These are phyloP conservation scores for Gnomoniopsis sp. DNA, from an alignment of 2,329 filamentous ascomycete genomes.

Conservation along the genomic window DNA sequence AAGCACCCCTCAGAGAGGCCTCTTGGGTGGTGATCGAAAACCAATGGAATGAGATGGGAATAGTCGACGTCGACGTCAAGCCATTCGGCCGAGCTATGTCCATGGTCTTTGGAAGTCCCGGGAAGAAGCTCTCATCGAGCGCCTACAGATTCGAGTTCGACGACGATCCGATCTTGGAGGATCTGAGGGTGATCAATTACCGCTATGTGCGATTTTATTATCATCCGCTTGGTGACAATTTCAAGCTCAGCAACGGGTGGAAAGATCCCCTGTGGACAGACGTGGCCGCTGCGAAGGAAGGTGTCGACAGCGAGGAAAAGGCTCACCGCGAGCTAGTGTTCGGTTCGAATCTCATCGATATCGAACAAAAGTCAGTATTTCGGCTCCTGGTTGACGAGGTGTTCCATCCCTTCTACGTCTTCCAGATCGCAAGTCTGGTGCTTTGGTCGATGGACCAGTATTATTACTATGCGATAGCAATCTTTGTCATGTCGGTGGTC, in stretches of 20 bases:
- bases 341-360: slow-evolving; percentile 85
- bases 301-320: slow-evolving; percentile 86
- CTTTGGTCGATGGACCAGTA: slow-evolving; percentile 96
- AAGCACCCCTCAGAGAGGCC: slow-evolving; percentile 68
- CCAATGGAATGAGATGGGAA: slow-evolving; percentile 88
- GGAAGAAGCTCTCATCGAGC: slow-evolving; percentile 47
- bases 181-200: slow-evolving; percentile 80
- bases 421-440: slow-evolving; percentile 89
- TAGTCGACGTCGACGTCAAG: slow-evolving; percentile 62
- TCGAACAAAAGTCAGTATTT: slow-evolving; percentile 79
- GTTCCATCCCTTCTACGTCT: slow-evolving; percentile 97
- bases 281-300: slow-evolving; percentile 68
- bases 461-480: slow-evolving; percentile 95
- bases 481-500: slow-evolving; percentile 89
- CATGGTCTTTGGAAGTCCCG: slow-evolving; percentile 63
- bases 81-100: slow-evolving; percentile 54
- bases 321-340: slow-evolving; percentile 81
- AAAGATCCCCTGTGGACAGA: slow-evolving; percentile 89
- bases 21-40: slow-evolving; percentile 95
- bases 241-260: slow-evolving; percentile 83
- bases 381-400: slow-evolving; percentile 90
- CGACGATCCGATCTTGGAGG: slow-evolving; percentile 71
- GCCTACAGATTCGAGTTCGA: slow-evolving; percentile 59
- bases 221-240: slow-evolving; percentile 85
- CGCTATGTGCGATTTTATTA: slow-evolving; percentile 92